Conservation (phyloP, 2,329 filamentous ascomycete genomes). For the Cercospora beticola region DNA sequence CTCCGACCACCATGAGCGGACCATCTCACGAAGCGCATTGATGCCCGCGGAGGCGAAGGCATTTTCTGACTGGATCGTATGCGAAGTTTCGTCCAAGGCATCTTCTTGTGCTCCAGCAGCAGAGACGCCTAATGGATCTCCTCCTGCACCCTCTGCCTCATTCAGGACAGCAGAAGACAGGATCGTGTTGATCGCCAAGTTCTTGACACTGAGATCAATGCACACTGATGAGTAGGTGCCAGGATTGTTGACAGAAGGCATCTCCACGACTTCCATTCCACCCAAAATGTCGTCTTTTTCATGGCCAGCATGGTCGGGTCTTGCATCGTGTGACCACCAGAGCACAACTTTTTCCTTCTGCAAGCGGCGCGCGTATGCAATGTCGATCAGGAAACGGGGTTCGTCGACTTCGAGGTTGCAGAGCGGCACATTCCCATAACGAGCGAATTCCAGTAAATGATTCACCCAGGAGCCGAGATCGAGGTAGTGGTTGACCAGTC, state of each 20-base stretch:
- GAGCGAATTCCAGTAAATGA: constrained; percentile 80
- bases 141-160: constrained; percentile 75
- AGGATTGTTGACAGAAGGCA: constrained; percentile 90
- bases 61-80: constrained; percentile 77
- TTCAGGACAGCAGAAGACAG: constrained; percentile 95
- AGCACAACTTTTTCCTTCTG: constrained; percentile 90
- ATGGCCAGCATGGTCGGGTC: constrained; percentile 92
- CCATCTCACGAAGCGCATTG: constrained; percentile 91
- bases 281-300: constrained; percentile 88
- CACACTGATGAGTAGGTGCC: constrained; percentile 95
- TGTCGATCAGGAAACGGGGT: constrained; percentile 89
- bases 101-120: constrained; percentile 65
- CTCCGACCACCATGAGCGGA: constrained; percentile 97
- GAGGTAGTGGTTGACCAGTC: constrained; percentile 85
- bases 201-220: constrained; percentile 90
- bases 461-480: constrained; percentile 90
- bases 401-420: constrained; percentile 96
- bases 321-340: constrained; percentile 89
- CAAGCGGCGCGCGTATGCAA: constrained; percentile 86
- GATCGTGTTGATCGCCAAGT: constrained; percentile 96
- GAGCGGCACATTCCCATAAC: constrained; percentile 90
- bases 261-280: constrained; percentile 75
- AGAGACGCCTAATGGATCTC: constrained; percentile 80
- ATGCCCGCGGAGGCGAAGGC: constrained; percentile 92
- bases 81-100: constrained; percentile 60